Conservation (phyloP, 202 grass and related monocot genomes). For the Alloteropsis angusta region DNA sequence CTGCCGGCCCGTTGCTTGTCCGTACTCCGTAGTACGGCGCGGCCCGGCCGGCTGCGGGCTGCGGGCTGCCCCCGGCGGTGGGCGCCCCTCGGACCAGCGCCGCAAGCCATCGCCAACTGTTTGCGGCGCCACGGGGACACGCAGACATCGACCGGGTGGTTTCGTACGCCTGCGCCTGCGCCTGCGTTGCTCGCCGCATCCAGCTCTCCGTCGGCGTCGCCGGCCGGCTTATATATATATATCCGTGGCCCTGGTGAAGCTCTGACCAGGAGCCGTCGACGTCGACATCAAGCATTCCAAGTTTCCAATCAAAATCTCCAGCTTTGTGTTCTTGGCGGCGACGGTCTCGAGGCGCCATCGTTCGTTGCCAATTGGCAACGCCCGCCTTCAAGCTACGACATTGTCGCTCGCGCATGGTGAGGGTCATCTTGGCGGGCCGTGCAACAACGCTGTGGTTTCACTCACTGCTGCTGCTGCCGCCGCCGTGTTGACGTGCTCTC, state of each 20-base stretch:
- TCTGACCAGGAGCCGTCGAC: background rate
- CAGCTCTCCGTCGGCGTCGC: background rate
- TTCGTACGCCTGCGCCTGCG: background rate
- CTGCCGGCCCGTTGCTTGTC: background rate
- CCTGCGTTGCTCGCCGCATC: background rate
- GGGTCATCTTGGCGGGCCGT: background rate
- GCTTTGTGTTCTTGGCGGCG: background rate
- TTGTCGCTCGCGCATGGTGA: background rate
- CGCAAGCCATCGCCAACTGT: constrained; percentile 19
- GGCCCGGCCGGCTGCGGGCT: background rate
- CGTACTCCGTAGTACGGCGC: constrained; percentile 26
- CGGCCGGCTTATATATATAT: background rate
- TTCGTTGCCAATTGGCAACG: background rate
- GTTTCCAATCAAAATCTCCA: background rate
- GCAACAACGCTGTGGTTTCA: background rate
- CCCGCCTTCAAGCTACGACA: background rate
- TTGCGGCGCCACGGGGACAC: constrained; percentile 1
- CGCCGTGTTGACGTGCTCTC: background rate
- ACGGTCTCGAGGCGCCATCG: background rate
- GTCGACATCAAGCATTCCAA: background rate
- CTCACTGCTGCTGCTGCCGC: background rate
- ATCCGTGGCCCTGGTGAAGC: background rate
- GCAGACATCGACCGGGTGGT: background rate
- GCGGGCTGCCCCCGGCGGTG: background rate
- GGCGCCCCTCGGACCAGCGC: background rate